Conservation (phyloP, 2,329 filamentous ascomycete genomes). For the Clonostachys rosea region DNA sequence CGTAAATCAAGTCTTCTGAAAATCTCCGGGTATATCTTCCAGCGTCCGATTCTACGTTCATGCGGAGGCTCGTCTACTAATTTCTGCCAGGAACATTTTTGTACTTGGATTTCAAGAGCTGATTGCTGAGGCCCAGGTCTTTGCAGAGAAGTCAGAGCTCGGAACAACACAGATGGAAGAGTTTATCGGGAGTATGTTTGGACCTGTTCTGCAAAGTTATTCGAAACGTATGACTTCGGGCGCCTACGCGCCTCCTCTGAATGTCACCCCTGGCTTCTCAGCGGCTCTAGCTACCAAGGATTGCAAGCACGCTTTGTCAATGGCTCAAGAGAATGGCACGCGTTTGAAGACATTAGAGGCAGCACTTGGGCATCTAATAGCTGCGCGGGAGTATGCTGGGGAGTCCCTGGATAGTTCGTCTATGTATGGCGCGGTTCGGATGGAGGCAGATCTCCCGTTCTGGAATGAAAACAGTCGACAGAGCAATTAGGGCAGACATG, state of each 20-base stretch:
- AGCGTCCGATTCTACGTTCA: neutral
- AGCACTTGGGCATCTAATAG: neutral
- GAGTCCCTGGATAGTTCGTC: neutral
- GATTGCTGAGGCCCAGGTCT: slow-evolving; percentile 42
- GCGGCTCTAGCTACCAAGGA: too few relatives aligned
- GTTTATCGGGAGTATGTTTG: slow-evolving; percentile 33
- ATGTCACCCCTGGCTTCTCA: too few relatives aligned
- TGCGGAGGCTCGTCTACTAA: neutral
- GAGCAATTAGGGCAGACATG: neutral
- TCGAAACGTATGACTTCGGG: slow-evolving; percentile 29
- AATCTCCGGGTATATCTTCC: slow-evolving; percentile 29
- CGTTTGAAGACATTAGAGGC: neutral
- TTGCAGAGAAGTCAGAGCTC: slow-evolving; percentile 38
- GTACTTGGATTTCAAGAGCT: slow-evolving; percentile 43
- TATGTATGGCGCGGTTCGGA: neutral
- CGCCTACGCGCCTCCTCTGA: slow-evolving; percentile 23
- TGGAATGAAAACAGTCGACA: neutral
- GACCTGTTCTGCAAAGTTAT: slow-evolving; percentile 25
- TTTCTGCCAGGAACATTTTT: slow-evolving; percentile 33
- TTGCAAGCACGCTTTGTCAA: neutral
- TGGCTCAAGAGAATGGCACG: neutral
- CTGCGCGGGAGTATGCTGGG: neutral
- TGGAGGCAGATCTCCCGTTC: neutral
- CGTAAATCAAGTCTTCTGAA: slow-evolving; percentile 39
- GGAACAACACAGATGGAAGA: slow-evolving; percentile 31